Evolutionary conservation across 1,139 yeast species (phyloP), one percentile per base, ranked within the genome.

Genomic region (Lodderomyces jiufengensis): DNA sequence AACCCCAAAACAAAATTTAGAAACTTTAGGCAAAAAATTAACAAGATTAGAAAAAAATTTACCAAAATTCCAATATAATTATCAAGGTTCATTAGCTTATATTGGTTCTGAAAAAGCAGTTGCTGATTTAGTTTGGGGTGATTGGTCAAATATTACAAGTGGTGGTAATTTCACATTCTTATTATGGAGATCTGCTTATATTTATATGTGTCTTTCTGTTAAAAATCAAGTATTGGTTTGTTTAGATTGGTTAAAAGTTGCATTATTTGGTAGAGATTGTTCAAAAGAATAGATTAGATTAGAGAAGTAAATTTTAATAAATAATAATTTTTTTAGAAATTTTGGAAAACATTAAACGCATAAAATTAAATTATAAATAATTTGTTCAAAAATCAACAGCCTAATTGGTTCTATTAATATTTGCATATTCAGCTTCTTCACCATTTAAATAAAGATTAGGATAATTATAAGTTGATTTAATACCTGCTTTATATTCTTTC

Each of bases 141-240:
- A 84, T 54, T 81, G 86, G 76, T 82, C 86, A 47, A 81, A 83
- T 52, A 73, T 80, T 45, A 79, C 90, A 25, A 69, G 88, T 35
- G 94, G 95, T 44, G 97, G 97, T 52, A 74, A 85, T 29, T 70
- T 85, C 58, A 86, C 97, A 33, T 88, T 82, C 71, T 72, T 85
- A 61, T 82, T 90, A 76, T 90, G 97, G 97, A 82, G 95, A 68
- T 81, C 90, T 26, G 95, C 95, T 32, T 88, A 90, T 65, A 76
- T 90, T 50, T 80, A 86, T 63, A 88, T 88, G 96, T 84, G 94
- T 66, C 80, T 90, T 61, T 80, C 94, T 36, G 80, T 84, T 54
- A 81, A 88, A 67, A 87, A 85, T 72, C 90, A 86, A 73, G 70
- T 86, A 46, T 73, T 87, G 57, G 95, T 88, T 41, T 75, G 80